Percentiles rank a stretch among this genome's conserved stretches.
These are phyloP conservation scores for Scleromitrula shiraiana DNA, from an alignment of 2,329 filamentous ascomycete genomes.

Conservation along the genomic window DNA sequence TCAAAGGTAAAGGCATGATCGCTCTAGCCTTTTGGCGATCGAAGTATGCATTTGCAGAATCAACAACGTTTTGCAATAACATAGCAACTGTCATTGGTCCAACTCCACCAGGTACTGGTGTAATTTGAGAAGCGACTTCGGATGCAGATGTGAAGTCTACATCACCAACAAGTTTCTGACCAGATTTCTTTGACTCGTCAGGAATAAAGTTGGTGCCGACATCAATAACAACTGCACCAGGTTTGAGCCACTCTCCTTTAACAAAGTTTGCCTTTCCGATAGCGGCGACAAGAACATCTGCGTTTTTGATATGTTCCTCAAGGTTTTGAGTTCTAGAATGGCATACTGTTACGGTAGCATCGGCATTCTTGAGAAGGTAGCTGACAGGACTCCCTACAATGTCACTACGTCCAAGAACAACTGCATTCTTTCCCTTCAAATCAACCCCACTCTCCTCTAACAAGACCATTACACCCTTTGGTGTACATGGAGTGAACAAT, in stretches of 20 bases:
- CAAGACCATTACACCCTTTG: constrained; percentile 93
- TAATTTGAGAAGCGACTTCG: constrained; percentile 85
- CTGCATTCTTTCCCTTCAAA: constrained; percentile 81
- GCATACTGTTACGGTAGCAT: constrained; percentile 94
- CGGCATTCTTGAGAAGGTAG: constrained; percentile 88
- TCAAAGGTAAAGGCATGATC: constrained; percentile 76
- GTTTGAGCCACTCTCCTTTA: constrained; percentile 92
- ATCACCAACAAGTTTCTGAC: constrained; percentile 85
- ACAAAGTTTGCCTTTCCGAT: constrained; percentile 84
- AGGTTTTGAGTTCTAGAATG: constrained; percentile 80
- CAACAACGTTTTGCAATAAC: constrained; percentile 91
- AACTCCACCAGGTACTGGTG: constrained; percentile 91
- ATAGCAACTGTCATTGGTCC: constrained; percentile 99
- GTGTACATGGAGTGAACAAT: constrained; percentile 88
- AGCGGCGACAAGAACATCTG: constrained; percentile 85
- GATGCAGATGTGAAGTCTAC: constrained; percentile 83
- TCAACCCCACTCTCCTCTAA: constrained; percentile 77
- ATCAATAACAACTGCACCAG: constrained; percentile 91
- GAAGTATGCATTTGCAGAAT: constrained; percentile 73
- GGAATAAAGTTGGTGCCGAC: constrained; percentile 95
- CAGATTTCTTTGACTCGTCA: constrained; percentile 84
- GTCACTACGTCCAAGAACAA: constrained; percentile 89
- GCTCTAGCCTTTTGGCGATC: constrained; percentile 73
- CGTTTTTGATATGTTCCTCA: constrained; percentile 65
- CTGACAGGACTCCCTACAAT: constrained; percentile 97